Evolutionary conservation across 805 yeast genomes (phyloP), one percentile per base, ranked within the genome.

Genomic region (Myxozyma mucilagina): DNA sequence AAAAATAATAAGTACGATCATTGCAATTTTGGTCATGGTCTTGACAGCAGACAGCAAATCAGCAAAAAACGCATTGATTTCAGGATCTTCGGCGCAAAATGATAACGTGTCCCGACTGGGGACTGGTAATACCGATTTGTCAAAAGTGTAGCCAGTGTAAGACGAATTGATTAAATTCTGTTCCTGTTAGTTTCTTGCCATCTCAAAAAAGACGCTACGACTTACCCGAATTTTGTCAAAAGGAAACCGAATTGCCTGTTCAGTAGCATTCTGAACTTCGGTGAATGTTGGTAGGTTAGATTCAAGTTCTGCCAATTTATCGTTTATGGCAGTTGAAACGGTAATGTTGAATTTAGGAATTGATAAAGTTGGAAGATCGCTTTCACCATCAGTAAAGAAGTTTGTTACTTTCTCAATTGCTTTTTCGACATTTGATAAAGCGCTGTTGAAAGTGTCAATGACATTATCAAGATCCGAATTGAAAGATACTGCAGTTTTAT

Each of bases 401-500:
- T 78, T 76, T 48, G 82, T 82, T 0, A 90, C 76, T 4, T 80
- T 79, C 9, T 78, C 79, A 7, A 82, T 82, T 0, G 83, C 81
- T 8, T 76, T 73, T 1, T 85, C 70, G 0, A 88, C 75, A 13
- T 79, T 79, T 67, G 89, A 86, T 7, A 92, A 73, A 0, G 85
- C 75, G 0, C 74, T 71, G 0, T 89, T 79, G 1, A 93, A 69
- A 35, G 84, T 87, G 9, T 79, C 79, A 36, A 92, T 74, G 0
- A 92, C 94, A 41, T 78, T 80, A 57, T 89, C 85, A 32, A 92
- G 75, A 6, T 84, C 91, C 47, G 76, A 75, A 0, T 89, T 83
- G n/a, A 85, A 71, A 0, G 73, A 73, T 0, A 73, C 73, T 1
- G 90, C 72, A 0, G 94, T 84, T 0, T 74, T 74, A 68, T 92